A percentile compares a stretch with the other conserved stretches of the same genome.
These are phyloP conservation scores for Lachnum nothofagi DNA, from an alignment of 2,329 filamentous ascomycete species.

Conservation along the genomic window DNA sequence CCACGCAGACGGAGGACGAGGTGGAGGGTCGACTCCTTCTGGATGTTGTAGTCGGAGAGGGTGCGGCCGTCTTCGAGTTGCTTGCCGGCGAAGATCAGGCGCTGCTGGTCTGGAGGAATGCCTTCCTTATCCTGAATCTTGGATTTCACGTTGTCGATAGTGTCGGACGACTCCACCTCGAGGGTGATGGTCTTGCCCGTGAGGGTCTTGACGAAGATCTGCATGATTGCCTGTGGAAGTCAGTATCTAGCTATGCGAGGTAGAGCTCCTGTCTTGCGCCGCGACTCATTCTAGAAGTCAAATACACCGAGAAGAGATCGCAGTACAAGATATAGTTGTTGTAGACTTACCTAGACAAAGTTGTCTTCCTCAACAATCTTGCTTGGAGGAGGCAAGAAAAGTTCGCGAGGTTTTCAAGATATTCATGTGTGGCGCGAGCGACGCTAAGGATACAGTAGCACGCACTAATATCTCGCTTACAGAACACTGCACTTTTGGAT, in stretches of 20 bases:
- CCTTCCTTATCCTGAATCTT: conserved; percentile 99
- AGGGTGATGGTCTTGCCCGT: conserved; percentile 99
- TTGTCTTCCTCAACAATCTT: conserved; percentile 32
- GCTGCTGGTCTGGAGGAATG: conserved; percentile 98
- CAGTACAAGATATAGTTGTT: too few relatives aligned
- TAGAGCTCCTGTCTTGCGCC: too few relatives aligned
- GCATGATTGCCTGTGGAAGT: conserved; percentile 38
- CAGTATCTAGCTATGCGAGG: too few relatives aligned
- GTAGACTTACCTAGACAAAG: conserved; percentile 30
- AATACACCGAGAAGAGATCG: too few relatives aligned
- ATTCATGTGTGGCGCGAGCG: background rate
- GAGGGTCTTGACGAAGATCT: conserved; percentile 54
- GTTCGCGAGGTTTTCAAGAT: background rate
- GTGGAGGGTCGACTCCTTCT: conserved; percentile 99
- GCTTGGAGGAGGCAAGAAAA: conserved; percentile 3
- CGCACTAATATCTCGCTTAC: too few relatives aligned
- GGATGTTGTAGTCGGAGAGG: conserved; percentile 99
- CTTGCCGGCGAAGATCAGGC: conserved; percentile 99
- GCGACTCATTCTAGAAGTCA: too few relatives aligned
- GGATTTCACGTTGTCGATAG: conserved; percentile 99
- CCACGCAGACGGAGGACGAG: conserved; percentile 96
- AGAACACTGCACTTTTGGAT: too few relatives aligned
- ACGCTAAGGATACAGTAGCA: background rate
- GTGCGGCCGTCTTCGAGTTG: conserved; percentile 99
- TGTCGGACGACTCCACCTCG: conserved; percentile 99